These are phyloP conservation scores for Acer yangbiense DNA, from an alignment of 345 rosid genomes.

Conservation along the genomic window DNA sequence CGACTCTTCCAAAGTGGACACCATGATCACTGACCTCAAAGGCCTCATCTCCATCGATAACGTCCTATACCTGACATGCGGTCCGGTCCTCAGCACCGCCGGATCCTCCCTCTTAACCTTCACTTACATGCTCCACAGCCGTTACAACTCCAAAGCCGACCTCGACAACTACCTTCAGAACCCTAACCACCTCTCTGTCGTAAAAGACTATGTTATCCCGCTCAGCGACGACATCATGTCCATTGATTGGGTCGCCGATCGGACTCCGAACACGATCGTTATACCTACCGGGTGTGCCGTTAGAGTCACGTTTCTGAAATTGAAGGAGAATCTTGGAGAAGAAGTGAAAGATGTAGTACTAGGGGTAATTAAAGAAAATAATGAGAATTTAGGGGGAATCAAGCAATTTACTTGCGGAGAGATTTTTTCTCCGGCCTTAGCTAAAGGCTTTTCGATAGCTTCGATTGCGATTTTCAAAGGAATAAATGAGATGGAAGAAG, in stretches of 20 bases:
- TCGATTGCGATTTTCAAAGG: slow-evolving; percentile 58
- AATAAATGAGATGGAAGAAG: slow-evolving; percentile 43
- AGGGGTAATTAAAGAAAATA: slow-evolving; percentile 53
- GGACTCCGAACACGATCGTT: slow-evolving; percentile 14
- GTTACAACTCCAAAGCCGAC: slow-evolving; percentile 62
- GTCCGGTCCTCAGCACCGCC: slow-evolving; percentile 45
- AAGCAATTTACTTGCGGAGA: slow-evolving; percentile 62
- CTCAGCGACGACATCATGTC: slow-evolving; percentile 80
- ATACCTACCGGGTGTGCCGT: too few species aligned
- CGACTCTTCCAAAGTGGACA: slow-evolving; percentile 40
- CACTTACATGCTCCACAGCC: slow-evolving; percentile 91
- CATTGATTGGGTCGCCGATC: slow-evolving; percentile 69
- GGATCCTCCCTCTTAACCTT: slow-evolving; percentile 48
- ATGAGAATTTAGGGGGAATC: slow-evolving; percentile 41
- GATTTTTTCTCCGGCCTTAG: slow-evolving; percentile 64
- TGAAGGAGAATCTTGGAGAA: slow-evolving; percentile 51
- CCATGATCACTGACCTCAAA: slow-evolving; percentile 65
- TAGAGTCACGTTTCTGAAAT: slow-evolving; percentile 28
- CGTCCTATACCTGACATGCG: slow-evolving; percentile 68
- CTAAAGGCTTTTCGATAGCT: slow-evolving; percentile 70
- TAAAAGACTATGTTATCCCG: slow-evolving; percentile 51
- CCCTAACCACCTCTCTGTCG: slow-evolving; percentile 65
- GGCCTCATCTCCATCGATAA: slow-evolving; percentile 51
- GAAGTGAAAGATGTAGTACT: slow-evolving; percentile 54
- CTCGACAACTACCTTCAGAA: slow-evolving; percentile 58